phyloP scores from a whole-genome alignment of 106 monocot species.

The Dendrobium officinale region DNA sequence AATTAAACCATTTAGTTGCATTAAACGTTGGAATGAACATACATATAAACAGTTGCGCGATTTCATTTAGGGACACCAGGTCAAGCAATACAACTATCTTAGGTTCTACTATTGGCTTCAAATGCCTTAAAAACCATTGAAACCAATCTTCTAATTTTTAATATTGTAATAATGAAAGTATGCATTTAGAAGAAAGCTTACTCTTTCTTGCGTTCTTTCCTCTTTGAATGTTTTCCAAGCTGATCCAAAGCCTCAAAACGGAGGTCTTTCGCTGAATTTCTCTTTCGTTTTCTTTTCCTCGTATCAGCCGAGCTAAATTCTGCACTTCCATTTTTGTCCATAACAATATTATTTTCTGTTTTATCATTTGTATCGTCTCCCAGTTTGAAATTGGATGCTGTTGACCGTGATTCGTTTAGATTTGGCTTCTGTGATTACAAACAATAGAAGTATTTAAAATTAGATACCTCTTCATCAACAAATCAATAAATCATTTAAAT shows the following conservation, averaged over 20 bases:
- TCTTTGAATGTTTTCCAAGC: conserved; percentile 19
- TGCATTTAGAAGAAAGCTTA: conserved; percentile 17
- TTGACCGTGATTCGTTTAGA: conserved; percentile 7
- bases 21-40: background rate
- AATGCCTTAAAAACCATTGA: background rate
- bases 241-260: conserved; percentile 33
- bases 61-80: background rate
- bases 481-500: background rate
- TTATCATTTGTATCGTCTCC: background rate
- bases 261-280: conserved; percentile 37
- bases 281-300: conserved; percentile 37
- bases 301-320: conserved; percentile 9
- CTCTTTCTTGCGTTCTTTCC: conserved; percentile 58
- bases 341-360: background rate
- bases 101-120: background rate
- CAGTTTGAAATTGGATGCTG: background rate
- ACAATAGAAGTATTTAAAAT: background rate
- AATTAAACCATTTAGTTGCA: background rate
- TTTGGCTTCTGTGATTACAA: conserved; percentile 23
- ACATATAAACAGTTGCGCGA: background rate
- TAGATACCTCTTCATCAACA: background rate
- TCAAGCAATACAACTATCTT: background rate
- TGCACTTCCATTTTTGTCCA: conserved; percentile 10
- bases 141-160: background rate
- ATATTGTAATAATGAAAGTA: background rate